Evolutionary conservation across 139 green algal species (phyloP).

Genomic region (Ulvella scutata): DNA sequence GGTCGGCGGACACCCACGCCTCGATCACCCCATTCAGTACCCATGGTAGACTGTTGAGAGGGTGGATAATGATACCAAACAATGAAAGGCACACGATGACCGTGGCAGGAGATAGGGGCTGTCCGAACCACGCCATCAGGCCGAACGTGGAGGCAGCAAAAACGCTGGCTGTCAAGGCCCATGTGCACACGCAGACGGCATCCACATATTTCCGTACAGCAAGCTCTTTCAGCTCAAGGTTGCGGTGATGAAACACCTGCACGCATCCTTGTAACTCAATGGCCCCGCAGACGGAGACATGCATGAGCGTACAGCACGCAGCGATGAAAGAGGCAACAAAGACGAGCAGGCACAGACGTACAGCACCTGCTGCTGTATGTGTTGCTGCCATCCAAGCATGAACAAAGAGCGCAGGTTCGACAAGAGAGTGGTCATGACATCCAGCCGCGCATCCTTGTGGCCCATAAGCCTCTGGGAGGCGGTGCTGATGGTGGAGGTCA

Average conservation of each 20-base stretch:
- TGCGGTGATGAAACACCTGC: slow-evolving; percentile 14
- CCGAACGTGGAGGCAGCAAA: slow-evolving; percentile 47
- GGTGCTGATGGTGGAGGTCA: slow-evolving; percentile 41
- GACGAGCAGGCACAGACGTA: slow-evolving; percentile 23
- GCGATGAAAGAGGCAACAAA: neutral
- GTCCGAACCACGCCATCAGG: slow-evolving; percentile 35
- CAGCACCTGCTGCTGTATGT: neutral
- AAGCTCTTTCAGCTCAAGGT: slow-evolving; percentile 32
- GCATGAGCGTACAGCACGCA: too few relatives aligned
- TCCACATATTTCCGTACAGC: slow-evolving; percentile 76
- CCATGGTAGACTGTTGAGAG: slow-evolving; percentile 78
- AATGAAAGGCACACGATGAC: slow-evolving; percentile 75
- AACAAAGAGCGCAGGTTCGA: neutral
- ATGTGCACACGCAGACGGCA: slow-evolving; percentile 81
- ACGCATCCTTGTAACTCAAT: too few relatives aligned
- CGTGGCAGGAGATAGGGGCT: slow-evolving; percentile 26
- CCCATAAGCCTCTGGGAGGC: slow-evolving; percentile 45
- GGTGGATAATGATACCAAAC: slow-evolving; percentile 71
- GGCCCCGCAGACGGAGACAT: too few relatives aligned
- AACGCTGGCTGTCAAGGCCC: slow-evolving; percentile 65
- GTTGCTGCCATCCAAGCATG: neutral
- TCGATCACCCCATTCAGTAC: slow-evolving; percentile 71
- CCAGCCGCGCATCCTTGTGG: slow-evolving; percentile 37
- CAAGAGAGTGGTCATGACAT: neutral
- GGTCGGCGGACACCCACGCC: slow-evolving; percentile 40